phyloP scores from a whole-genome alignment of 192 early-diverging fungal species.

The Coemansia sp. region DNA sequence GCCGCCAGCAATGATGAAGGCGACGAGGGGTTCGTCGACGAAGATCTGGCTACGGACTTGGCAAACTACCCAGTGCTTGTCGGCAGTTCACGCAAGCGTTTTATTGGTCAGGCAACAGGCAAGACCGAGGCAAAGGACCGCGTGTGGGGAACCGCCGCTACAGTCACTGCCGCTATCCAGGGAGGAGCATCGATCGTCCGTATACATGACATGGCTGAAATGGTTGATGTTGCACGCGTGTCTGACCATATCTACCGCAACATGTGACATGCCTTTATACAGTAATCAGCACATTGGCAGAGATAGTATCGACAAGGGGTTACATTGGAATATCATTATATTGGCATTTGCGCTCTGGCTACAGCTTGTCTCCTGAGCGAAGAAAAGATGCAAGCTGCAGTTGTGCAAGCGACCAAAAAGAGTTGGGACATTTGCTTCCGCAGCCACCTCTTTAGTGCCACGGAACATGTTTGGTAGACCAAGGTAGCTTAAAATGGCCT shows the following conservation, averaged over 20 bases:
- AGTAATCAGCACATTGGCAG: too few species aligned
- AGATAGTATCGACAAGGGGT: too few species aligned
- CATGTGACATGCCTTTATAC: conserved; percentile 56
- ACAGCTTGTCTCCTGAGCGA: too few species aligned
- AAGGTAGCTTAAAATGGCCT: too few species aligned
- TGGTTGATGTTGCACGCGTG: conserved; percentile 82
- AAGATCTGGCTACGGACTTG: conserved; percentile 45
- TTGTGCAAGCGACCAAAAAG: too few species aligned
- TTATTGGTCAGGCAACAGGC: conserved; percentile 77
- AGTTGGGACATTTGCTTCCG: neutral
- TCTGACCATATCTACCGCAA: conserved; percentile 66
- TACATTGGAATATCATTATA: too few species aligned
- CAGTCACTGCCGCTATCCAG: conserved; percentile 75
- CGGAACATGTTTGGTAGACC: neutral
- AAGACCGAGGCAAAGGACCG: conserved; percentile 67
- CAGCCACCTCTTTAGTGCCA: neutral
- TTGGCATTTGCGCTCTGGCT: too few species aligned
- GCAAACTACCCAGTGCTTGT: conserved; percentile 76
- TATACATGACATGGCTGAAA: conserved; percentile 95
- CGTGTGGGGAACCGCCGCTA: conserved; percentile 86
- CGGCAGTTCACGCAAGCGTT: conserved; percentile 87
- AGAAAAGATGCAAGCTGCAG: too few species aligned
- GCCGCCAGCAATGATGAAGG: conserved; percentile 10
- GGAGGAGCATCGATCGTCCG: conserved; percentile 80
- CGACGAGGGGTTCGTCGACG: conserved; percentile 44